A percentile compares a stretch with the other conserved stretches of the same genome.
These are phyloP conservation scores for Colletotrichum gloeosporioides DNA, from an alignment of 2,329 filamentous ascomycete genomes.

Conservation along the genomic window DNA sequence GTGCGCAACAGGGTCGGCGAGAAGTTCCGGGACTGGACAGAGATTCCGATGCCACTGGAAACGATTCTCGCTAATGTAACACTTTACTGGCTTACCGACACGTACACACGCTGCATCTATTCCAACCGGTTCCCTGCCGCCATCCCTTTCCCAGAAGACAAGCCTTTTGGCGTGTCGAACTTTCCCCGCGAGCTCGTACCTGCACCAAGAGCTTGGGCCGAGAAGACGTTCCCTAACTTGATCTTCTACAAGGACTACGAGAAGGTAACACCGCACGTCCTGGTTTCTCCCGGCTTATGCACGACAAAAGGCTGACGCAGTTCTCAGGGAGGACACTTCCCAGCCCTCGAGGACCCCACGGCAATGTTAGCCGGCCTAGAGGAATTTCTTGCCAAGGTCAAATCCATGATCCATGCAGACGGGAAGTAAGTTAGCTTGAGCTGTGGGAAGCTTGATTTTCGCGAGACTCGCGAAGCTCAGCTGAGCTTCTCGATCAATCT, in stretches of 20 bases:
- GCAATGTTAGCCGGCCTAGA: neutral
- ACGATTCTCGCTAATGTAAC: conserved; percentile 54
- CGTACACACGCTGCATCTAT: conserved; percentile 52
- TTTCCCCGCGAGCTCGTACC: neutral
- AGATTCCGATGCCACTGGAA: conserved; percentile 36
- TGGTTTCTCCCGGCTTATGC: neutral
- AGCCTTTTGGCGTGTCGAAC: neutral
- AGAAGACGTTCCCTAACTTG: neutral
- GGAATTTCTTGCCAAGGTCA: neutral
- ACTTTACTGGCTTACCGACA: conserved; percentile 61
- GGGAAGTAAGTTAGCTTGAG: neutral
- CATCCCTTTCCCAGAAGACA: neutral
- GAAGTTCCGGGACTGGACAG: conserved; percentile 58
- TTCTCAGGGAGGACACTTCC: neutral
- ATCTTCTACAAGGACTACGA: neutral
- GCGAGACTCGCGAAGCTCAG: neutral
- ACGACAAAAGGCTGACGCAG: neutral
- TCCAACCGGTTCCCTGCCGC: conserved; percentile 42
- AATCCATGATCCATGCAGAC: neutral
- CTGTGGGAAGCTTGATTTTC: neutral
- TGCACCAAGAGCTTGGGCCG: neutral
- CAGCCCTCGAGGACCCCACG: neutral
- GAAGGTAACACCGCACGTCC: neutral
- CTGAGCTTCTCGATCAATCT: neutral
- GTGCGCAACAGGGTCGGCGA: conserved; percentile 50